Conservation (phyloP, 139 green algal genomes). For the Zygnema circumcarinatum region DNA sequence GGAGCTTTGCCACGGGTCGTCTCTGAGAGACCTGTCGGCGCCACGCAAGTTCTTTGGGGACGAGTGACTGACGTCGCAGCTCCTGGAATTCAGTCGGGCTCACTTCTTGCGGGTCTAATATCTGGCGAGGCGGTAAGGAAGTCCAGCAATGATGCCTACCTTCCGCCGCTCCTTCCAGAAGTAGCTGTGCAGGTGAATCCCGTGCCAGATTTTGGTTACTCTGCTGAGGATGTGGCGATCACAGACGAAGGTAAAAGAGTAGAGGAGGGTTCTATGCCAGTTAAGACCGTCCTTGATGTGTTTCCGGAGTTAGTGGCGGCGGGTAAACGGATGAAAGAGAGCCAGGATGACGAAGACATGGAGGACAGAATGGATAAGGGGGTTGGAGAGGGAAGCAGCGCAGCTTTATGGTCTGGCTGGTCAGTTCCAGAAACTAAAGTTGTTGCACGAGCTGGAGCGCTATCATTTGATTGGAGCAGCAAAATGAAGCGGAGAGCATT, state of each 20-base stretch:
- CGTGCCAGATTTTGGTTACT: background rate
- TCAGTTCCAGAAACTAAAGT: background rate
- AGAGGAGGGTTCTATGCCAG: background rate
- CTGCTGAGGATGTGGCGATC: background rate
- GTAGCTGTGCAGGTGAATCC: background rate
- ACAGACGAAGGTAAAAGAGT: background rate
- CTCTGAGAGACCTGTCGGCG: background rate
- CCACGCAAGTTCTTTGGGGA: background rate
- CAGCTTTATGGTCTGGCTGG: background rate
- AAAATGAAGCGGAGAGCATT: constrained; percentile 21
- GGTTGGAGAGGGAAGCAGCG: background rate
- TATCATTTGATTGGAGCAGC: constrained; percentile 32
- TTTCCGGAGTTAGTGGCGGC: background rate
- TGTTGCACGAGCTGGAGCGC: background rate
- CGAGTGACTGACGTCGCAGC: background rate
- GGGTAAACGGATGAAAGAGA: background rate
- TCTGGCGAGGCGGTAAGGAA: background rate
- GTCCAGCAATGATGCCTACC: background rate
- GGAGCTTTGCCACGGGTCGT: background rate
- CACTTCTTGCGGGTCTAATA: background rate
- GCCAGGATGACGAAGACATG: background rate
- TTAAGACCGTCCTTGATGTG: background rate
- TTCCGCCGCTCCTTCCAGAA: background rate
- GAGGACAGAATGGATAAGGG: background rate
- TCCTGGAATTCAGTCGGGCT: background rate